Evolutionary conservation across 768 basidiomycete species (phyloP).

Genomic region (Cystofilobasidium capitatum): DNA sequence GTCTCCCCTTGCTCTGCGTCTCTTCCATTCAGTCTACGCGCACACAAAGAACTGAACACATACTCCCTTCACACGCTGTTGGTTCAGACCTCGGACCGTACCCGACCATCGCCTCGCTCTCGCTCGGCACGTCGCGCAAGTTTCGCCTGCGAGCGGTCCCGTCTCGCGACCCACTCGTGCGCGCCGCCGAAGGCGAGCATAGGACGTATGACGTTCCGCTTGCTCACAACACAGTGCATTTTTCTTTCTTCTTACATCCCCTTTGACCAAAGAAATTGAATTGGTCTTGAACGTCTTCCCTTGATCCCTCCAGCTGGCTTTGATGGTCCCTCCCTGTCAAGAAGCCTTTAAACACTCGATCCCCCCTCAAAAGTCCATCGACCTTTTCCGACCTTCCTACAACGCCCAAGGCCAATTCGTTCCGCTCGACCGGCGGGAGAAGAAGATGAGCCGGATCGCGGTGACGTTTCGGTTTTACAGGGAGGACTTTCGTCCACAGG

Average conservation of each 20-base stretch:
- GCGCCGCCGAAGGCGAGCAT: conserved; percentile 16
- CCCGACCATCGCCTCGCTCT: conserved; percentile 38
- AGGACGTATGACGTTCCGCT: conserved; percentile 38
- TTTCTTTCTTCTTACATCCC: conserved; percentile 13
- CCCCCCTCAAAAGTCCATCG: conserved; percentile 35
- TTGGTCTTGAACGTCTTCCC: background rate
- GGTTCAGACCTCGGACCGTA: conserved; percentile 39
- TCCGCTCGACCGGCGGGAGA: conserved; percentile 29
- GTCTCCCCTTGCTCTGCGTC: conserved; percentile 18
- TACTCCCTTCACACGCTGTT: background rate
- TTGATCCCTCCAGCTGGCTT: background rate
- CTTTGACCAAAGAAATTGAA: background rate
- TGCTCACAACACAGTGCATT: conserved; percentile 35
- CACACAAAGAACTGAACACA: no score
- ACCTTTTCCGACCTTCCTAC: conserved; percentile 36
- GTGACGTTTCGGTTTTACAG: conserved; percentile 38
- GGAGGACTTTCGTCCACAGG: conserved; percentile 37
- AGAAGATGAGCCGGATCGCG: conserved; percentile 36
- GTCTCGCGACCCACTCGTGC: conserved; percentile 6
- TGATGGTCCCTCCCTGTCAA: conserved; percentile 40
- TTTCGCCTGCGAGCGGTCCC: conserved; percentile 35
- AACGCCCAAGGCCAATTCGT: conserved; percentile 29
- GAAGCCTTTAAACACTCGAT: conserved; percentile 40
- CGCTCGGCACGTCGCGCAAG: conserved; percentile 38
- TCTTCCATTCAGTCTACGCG: no score